A percentile compares a stretch with the other conserved stretches of the same genome.
Conservation (phyloP, 2,329 filamentous ascomycete species). For the Calonectria multiphialidica region DNA sequence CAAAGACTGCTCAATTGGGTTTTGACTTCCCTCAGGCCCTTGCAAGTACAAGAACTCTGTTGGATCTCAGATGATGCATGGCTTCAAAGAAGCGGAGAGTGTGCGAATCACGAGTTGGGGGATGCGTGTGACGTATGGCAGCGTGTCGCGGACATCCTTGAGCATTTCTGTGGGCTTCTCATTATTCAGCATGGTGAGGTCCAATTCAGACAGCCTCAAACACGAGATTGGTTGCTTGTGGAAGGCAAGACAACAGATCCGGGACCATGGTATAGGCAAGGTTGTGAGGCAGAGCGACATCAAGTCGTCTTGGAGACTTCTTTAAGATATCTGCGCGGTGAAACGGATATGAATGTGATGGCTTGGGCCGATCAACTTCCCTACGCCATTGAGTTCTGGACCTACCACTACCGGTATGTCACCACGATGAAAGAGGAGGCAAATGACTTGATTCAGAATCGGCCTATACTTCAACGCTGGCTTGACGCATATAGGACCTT, state of each 20-base stretch:
- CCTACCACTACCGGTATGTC: neutral
- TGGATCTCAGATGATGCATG: conserved; percentile 1
- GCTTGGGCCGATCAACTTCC: conserved; percentile 1
- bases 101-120: no score
- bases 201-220: conserved; percentile 1
- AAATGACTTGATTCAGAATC: neutral
- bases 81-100: neutral
- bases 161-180: neutral
- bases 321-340: neutral
- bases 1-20: conserved; percentile 7
- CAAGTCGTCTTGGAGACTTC: neutral
- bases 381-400: conserved; percentile 10
- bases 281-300: neutral
- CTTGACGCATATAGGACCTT: neutral
- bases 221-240: conserved; percentile 3
- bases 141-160: neutral
- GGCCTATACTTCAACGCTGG: neutral
- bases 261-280: conserved; percentile 3
- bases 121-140: neutral
- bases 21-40: neutral
- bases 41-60: neutral
- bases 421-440: neutral
- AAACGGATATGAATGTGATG: neutral
- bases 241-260: neutral
- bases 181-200: neutral